These are phyloP conservation scores for Rhizopogon roseolus DNA, from an alignment of 768 basidiomycete genomes.

Conservation along the genomic window DNA sequence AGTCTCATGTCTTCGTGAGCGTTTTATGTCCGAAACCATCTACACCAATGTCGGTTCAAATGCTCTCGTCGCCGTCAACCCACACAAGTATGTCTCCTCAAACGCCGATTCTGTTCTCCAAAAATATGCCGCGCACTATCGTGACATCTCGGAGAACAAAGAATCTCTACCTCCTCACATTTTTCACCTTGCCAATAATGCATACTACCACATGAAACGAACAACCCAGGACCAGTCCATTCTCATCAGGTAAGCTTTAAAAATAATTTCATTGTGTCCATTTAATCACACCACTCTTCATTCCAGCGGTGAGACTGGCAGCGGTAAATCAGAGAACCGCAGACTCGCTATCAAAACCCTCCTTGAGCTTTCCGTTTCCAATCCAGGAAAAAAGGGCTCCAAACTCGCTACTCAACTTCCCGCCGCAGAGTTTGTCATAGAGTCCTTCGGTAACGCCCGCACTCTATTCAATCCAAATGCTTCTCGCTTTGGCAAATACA, in stretches of 20 bases:
- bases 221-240: conserved; percentile 93
- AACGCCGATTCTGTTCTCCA: conserved; percentile 83
- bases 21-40: conserved; percentile 80
- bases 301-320: conserved; percentile 82
- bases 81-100: conserved; percentile 82
- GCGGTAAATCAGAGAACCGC: conserved; percentile 90
- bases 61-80: conserved; percentile 82
- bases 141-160: conserved; percentile 64
- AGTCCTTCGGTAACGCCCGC: conserved; percentile 90
- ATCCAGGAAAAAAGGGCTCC: conserved; percentile 89
- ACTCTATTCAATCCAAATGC: conserved; percentile 93
- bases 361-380: conserved; percentile 84
- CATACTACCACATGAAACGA: conserved; percentile 94
- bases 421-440: conserved; percentile 92
- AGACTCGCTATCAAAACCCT: conserved; percentile 89
- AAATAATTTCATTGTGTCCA: not conserved
- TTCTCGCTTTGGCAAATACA: conserved; percentile 96
- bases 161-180: conserved; percentile 75
- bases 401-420: conserved; percentile 86
- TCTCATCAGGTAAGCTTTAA: conserved; percentile 66
- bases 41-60: conserved; percentile 74
- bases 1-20: conserved; percentile 79
- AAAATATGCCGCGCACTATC: conserved; percentile 84
- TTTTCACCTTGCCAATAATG: conserved; percentile 86
- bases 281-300: not conserved